Percentiles rank a stretch among this genome's conserved stretches.
Evolutionary conservation across 2,329 filamentous ascomycete species (phyloP).

Genomic region (Botrytis byssoidea): DNA sequence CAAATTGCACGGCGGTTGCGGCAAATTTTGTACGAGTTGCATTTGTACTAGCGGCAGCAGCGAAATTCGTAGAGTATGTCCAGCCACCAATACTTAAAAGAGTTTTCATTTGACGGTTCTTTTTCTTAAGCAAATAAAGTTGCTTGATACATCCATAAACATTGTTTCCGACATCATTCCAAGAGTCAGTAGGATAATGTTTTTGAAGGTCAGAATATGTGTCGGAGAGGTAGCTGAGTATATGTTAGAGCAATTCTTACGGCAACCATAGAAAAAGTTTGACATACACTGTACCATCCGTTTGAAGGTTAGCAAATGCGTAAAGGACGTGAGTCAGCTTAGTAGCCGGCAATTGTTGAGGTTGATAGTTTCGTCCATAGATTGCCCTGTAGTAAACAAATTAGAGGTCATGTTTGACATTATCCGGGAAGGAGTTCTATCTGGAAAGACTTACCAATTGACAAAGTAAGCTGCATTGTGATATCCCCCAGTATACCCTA

Average conservation of each 20-base stretch:
- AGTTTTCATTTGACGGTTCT: constrained; percentile 73
- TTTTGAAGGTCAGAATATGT: constrained; percentile 72
- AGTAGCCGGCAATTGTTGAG: constrained; percentile 65
- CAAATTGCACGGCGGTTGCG: constrained; percentile 61
- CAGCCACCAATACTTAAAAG: constrained; percentile 82
- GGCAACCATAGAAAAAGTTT: constrained; percentile 51
- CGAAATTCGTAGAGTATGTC: constrained; percentile 79
- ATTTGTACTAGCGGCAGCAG: constrained; percentile 61
- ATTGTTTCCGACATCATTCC: constrained; percentile 70
- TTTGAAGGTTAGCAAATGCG: constrained; percentile 73
- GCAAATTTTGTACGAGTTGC: constrained; percentile 67
- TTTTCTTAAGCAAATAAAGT: constrained; percentile 72
- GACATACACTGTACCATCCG: constrained; percentile 68
- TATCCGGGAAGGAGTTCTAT: not conserved
- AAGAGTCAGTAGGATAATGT: constrained; percentile 67
- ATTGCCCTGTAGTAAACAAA: constrained; percentile 54
- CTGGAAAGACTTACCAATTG: constrained; percentile 41
- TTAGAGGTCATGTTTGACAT: not conserved
- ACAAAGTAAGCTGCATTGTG: constrained; percentile 31
- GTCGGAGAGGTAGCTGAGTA: constrained; percentile 59
- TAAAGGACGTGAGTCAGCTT: constrained; percentile 77
- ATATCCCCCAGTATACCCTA: constrained; percentile 11
- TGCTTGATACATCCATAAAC: constrained; percentile 82
- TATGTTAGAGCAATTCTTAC: constrained; percentile 19
- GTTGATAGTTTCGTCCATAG: constrained; percentile 71